Evolutionary conservation across 2,329 filamentous ascomycete species (phyloP).

Genomic region (Aspergillus flavus): DNA sequence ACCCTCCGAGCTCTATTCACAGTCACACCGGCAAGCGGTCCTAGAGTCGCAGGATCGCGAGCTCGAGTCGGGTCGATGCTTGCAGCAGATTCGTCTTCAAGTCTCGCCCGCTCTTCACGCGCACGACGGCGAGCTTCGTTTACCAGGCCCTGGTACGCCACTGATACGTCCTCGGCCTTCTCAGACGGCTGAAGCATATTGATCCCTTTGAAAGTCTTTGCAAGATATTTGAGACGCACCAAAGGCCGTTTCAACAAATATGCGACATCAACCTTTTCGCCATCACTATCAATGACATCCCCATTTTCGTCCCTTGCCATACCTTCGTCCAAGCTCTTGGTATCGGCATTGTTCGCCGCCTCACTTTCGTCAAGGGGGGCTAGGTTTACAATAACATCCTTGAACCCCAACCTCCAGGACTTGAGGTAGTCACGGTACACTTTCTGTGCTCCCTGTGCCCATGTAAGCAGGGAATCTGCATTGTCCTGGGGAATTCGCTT

Average conservation of each 20-base stretch:
- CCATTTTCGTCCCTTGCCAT: constrained; percentile 62
- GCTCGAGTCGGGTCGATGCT: constrained; percentile 79
- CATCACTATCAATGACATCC: constrained; percentile 69
- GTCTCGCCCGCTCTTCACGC: constrained; percentile 71
- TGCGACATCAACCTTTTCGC: constrained; percentile 90
- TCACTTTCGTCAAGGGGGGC: constrained; percentile 73
- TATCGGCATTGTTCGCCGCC: constrained; percentile 41
- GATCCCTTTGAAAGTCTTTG: constrained; percentile 74
- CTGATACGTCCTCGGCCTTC: constrained; percentile 61
- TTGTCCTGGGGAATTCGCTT: constrained; percentile 76
- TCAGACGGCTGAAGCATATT: constrained; percentile 46
- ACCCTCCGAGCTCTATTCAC: constrained; percentile 82
- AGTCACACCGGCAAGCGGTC: constrained; percentile 67
- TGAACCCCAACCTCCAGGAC: constrained; percentile 90
- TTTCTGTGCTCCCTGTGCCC: constrained; percentile 76
- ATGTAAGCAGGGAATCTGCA: constrained; percentile 71
- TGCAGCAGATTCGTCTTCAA: constrained; percentile 84
- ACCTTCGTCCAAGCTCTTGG: constrained; percentile 55
- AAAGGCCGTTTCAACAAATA: constrained; percentile 88
- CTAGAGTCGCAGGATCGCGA: constrained; percentile 76
- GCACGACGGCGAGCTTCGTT: constrained; percentile 73
- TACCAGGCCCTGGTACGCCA: constrained; percentile 71
- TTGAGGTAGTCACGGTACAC: constrained; percentile 84
- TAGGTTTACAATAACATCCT: constrained; percentile 91
- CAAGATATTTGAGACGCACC: constrained; percentile 82